phyloP scores from a whole-genome alignment of 805 yeast genomes.

The Spencermartinsiella europaea region DNA sequence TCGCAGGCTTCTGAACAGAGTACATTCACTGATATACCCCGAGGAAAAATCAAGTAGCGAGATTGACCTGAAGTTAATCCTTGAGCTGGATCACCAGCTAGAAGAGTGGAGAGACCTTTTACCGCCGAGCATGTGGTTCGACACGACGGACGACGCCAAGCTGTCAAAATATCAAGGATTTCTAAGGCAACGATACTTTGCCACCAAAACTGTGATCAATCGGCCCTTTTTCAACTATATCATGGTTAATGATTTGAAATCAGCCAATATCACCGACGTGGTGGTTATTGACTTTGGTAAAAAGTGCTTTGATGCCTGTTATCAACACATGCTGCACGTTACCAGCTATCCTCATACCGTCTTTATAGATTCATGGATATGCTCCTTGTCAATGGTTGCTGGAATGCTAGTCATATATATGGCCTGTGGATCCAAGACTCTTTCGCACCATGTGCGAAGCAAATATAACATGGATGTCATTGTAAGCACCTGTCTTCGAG shows the following conservation, averaged over 20 bases:
- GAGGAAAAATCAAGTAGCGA: conserved; percentile 2
- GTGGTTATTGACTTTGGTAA: conserved; percentile 9
- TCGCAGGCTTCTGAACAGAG: conserved; percentile 18
- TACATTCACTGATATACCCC: conserved; percentile 12
- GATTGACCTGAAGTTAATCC: conserved; percentile 11
- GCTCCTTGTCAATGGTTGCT: conserved; percentile 15
- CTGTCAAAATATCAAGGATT: conserved; percentile 15
- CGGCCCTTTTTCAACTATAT: conserved; percentile 16
- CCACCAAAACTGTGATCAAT: conserved; percentile 17
- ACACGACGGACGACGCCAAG: conserved; percentile 5
- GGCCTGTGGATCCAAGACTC: conserved; percentile 10
- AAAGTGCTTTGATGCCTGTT: conserved; percentile 12
- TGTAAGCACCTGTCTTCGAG: not conserved
- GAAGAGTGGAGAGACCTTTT: conserved; percentile 18
- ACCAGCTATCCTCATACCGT: conserved; percentile 15
- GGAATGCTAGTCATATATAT: conserved; percentile 14
- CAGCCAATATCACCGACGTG: conserved; percentile 3
- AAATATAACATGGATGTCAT: conserved; percentile 8
- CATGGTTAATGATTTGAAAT: conserved; percentile 10
- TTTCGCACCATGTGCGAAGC: conserved; percentile 5
- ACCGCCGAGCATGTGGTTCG: conserved; percentile 12
- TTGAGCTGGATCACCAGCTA: conserved; percentile 15
- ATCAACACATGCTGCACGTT: conserved; percentile 14
- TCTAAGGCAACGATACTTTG: conserved; percentile 18
- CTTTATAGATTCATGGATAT: conserved; percentile 18